Evolutionary conservation across 331 rosid species (phyloP).

Genomic region (Telfairia occidentalis): DNA sequence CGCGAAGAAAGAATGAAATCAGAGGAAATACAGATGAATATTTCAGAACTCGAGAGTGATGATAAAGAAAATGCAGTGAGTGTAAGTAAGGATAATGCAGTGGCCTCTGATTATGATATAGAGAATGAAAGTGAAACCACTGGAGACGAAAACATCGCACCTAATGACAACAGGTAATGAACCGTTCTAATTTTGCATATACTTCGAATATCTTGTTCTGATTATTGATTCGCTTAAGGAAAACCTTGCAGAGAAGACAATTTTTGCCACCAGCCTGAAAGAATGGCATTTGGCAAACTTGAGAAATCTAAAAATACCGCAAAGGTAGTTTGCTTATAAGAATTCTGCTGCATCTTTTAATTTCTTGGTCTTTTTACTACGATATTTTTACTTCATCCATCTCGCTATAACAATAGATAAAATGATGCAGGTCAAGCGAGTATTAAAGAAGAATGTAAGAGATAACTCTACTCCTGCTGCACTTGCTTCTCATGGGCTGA

Average conservation of each 20-base stretch:
- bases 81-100: neutral
- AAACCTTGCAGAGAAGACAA: constrained; percentile 30
- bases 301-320: constrained; percentile 25
- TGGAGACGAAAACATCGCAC: constrained; percentile 39
- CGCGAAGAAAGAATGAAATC: constrained; percentile 19
- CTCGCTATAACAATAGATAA: constrained; percentile 5
- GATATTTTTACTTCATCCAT: neutral
- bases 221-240: neutral
- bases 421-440: constrained; percentile 25
- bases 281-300: constrained; percentile 30
- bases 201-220: constrained; percentile 9
- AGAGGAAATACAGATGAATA: constrained; percentile 14
- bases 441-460: constrained; percentile 22
- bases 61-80: constrained; percentile 26
- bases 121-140: constrained; percentile 26
- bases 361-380: constrained; percentile 2
- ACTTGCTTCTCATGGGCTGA: constrained; percentile 37
- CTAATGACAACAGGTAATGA: constrained; percentile 47
- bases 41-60: constrained; percentile 20
- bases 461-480: constrained; percentile 28
- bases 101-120: constrained; percentile 23
- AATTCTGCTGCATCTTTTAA: neutral
- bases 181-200: neutral
- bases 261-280: constrained; percentile 10
- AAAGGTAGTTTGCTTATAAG: constrained; percentile 32